Evolutionary conservation across 495 filamentous ascomycete genomes (phyloP).

Genomic region (Corynascus novoguineensis): DNA sequence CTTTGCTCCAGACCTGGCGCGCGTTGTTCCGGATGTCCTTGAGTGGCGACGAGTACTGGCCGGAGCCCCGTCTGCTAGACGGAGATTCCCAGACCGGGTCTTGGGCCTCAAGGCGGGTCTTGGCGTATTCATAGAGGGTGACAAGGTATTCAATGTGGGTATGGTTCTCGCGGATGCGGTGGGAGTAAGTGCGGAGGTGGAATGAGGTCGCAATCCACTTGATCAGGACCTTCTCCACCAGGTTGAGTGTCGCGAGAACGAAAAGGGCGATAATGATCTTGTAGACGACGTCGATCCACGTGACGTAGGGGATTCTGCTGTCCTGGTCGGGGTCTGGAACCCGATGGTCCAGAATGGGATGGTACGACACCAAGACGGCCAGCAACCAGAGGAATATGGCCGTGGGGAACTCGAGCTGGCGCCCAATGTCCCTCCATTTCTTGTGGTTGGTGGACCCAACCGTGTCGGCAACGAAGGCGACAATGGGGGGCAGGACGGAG

Average conservation of each 20-base stretch:
- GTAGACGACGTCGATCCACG: constrained; percentile 75
- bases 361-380: constrained; percentile 66
- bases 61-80: constrained; percentile 27
- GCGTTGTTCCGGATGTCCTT: constrained; percentile 64
- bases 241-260: constrained; percentile 72
- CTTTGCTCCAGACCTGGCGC: constrained; percentile 64
- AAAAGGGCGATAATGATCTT: constrained; percentile 84
- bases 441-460: constrained; percentile 79
- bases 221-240: constrained; percentile 88
- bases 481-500: constrained; percentile 62
- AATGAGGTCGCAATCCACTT: constrained; percentile 93
- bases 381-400: constrained; percentile 93
- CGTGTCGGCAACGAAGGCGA: constrained; percentile 63
- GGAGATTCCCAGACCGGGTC: constrained; percentile 54
- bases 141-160: constrained; percentile 43
- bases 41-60: constrained; percentile 68
- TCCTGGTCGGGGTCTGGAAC: constrained; percentile 36
- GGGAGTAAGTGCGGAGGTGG: constrained; percentile 84
- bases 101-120: constrained; percentile 61
- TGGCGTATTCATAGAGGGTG: constrained; percentile 78
- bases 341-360: constrained; percentile 73
- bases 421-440: constrained; percentile 90
- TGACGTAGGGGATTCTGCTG: constrained; percentile 44
- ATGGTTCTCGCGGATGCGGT: constrained; percentile 89
- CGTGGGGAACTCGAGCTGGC: constrained; percentile 76